Evolutionary conservation across 768 basidiomycete genomes (phyloP), one percentile per base, ranked within the genome.

Genomic region (Leccinum imitatum): DNA sequence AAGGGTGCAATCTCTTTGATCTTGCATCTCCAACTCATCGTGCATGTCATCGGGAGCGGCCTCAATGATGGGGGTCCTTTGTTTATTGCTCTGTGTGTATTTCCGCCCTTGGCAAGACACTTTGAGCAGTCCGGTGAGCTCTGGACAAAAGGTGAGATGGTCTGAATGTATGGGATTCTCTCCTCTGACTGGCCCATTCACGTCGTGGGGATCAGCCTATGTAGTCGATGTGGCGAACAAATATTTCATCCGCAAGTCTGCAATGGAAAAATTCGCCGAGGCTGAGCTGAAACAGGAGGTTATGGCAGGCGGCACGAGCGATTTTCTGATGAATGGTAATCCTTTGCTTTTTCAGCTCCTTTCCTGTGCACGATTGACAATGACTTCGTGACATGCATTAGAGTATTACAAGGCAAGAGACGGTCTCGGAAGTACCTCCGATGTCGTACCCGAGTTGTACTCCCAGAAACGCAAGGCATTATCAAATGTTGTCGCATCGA

Each of bases 21-120:
- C 37, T 58, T 71, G 35, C 70, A 71, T 17, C 59, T 70, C n/a
- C 69, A 51, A 6, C 47, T 71, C 39, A 58, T 72, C 0, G 10
- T 25, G 21, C 53, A 64, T 25, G 53, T 72, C 21, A 31, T 70
- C 15, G 67, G 65, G 17, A 57, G 31, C 14, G 54, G 57, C 15
- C 50, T 68, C n/a, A 19, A 48, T 1, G 58, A 60, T 8, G 69
- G 69, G 23, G 70, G 70, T 1, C 67, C 65, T 52, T 23, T 62
- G 3, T 70, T 65, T n/a, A 48, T 72, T 15, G 53, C 52, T 19
- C 17, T 72, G 27, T 70, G 69, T 53, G 10, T 67, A 15, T 14
- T 72, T 3, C 67, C 65, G 4, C 25, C 62, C 1, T 13, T 69
- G 4, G 17, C 44, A 1, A 33, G 33, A 30, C 37, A 46, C 0